Base-by-base conservation (phyloP, 1,284 basidiomycete genomes). In the Somion occarium region DNA sequence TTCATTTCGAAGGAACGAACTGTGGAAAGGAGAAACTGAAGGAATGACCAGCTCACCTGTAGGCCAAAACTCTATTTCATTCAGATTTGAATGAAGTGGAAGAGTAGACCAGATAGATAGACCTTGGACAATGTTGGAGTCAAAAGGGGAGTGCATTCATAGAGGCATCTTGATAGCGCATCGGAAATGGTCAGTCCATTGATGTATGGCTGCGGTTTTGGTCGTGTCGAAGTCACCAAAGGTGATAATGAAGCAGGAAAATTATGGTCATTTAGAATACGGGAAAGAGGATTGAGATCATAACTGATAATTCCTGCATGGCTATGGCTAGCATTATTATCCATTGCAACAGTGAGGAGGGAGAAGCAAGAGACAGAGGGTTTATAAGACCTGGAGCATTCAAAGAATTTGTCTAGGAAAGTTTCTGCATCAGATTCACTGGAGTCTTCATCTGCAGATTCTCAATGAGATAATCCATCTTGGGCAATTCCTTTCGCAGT, bases 401-500 rank as follows among this genome's bases (percentile, higher is more conserved):
- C 48, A 19, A 49, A 24, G 41, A 46, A 25, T 38, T 24, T 34
- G 38, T 50, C 50, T 15, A 59, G 43, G 7, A 49, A 37, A 9
- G 30, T 49, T 30, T 57, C 52, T 2, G 50, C 61, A 20, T 57
- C 56, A 2, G 56, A 57, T 23, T 58, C 54, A 30, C 55, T 53
- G 1, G 51, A 46, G 19, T 62, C 60, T 11, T 52, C 53, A 15
- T 53, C 20, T 9, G 57, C 37, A 3, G 37, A 45, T 3, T 18
- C 46, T 5, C 54, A 25, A 20, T 64, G 23, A 3, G 61, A 72
- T 0, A 73, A 56, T 0, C 63, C 69, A 45, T 73, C 70, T 26
- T 62, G 59, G 0, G 52, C 63, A 11, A 55, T 49, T 42, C 66
- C 62, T 2, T 53, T 44, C 2, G 55, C 52, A 0, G 63, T 68